Base-by-base conservation (phyloP, 371 early-diverging fungal genomes). In the Lichtheimia hyalospora region DNA sequence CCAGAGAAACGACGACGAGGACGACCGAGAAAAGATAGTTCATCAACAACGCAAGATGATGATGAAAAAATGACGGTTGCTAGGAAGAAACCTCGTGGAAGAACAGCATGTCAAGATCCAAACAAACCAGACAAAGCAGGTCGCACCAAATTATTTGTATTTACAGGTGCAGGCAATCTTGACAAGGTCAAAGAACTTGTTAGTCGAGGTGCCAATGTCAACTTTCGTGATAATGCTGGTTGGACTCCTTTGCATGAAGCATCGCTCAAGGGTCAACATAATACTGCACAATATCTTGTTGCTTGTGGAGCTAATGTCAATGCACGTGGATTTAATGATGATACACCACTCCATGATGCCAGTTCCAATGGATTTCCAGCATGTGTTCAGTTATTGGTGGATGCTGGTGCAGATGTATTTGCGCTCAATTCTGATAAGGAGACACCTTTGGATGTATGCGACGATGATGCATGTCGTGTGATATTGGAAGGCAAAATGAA, bases 261-360 rank as follows among this genome's bases (percentile, higher is more conserved):
- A 23, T 84, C 87, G 21, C 68, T 87, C 6, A 79, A 84, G 50
- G 89, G 87, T 7, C 84, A 84, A 54, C 69, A 68, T n/a, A 82
- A 80, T 25, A 79, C 88, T 21, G 80, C 84, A 5, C 54, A 68
- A 52, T 79, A 75, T 44, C 70, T 92, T 27, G 70, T 90, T 8
- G 62, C 73, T 48, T 73, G 71, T 27, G 74, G 77, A 8, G 84
- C 85, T 1, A 83, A 87, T 55, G 76, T 90, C 44, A 84, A 89
- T 61, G 82, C 79, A 0, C 64, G 75, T 46, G 89, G 86, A 24
- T 71, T 75, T 41, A 86, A 88, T 51, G 79, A 84, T 46, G 86
- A 86, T 49, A 90, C 93, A 8, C 87, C 95, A 14, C 58, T 95
- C 27, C 94, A 93, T 71, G 92, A 92, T 72, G 92, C 92, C 10